Conservation (phyloP, 1,139 yeast genomes). For the Pichia sp. region DNA sequence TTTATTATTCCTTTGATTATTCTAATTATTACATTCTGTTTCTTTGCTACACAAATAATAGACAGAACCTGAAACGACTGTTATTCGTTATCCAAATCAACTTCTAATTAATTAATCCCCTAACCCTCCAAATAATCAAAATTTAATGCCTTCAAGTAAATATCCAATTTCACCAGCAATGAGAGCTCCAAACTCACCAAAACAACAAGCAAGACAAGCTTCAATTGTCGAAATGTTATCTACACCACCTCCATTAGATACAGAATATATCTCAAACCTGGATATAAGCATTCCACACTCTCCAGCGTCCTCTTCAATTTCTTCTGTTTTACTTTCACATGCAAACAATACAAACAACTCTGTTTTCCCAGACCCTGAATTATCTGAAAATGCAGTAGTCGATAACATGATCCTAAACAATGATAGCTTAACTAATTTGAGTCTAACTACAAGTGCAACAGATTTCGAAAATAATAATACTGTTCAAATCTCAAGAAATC, state of each 20-base stretch:
- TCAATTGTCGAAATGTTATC: slow-evolving; percentile 82
- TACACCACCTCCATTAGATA: slow-evolving; percentile 72
- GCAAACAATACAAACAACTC: neutral
- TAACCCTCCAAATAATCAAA: no score
- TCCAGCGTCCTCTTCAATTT: slow-evolving; percentile 10
- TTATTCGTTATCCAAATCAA: no score
- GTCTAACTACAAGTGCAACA: slow-evolving; percentile 1
- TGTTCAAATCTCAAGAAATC: slow-evolving; percentile 29
- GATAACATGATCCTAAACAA: slow-evolving; percentile 1
- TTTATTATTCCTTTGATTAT: no score
- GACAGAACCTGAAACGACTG: no score
- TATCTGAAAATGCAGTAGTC: neutral
- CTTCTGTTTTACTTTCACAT: slow-evolving; percentile 12
- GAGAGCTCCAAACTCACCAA: slow-evolving; percentile 38
- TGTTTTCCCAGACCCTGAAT: neutral
- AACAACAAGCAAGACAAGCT: slow-evolving; percentile 48
- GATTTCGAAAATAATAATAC: slow-evolving; percentile 1
- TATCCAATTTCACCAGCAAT: slow-evolving; percentile 35
- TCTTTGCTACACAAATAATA: no score
- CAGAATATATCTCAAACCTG: slow-evolving; percentile 11
- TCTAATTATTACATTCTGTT: no score
- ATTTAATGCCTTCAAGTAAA: slow-evolving; percentile 25
- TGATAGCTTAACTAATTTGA: slow-evolving; percentile 3
- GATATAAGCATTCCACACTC: slow-evolving; percentile 15
- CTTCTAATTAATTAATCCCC: no score